A percentile compares a stretch with the other conserved stretches of the same genome.
Evolutionary conservation across 2,329 filamentous ascomycete genomes (phyloP).

Genomic region (Fusarium burgessii): DNA sequence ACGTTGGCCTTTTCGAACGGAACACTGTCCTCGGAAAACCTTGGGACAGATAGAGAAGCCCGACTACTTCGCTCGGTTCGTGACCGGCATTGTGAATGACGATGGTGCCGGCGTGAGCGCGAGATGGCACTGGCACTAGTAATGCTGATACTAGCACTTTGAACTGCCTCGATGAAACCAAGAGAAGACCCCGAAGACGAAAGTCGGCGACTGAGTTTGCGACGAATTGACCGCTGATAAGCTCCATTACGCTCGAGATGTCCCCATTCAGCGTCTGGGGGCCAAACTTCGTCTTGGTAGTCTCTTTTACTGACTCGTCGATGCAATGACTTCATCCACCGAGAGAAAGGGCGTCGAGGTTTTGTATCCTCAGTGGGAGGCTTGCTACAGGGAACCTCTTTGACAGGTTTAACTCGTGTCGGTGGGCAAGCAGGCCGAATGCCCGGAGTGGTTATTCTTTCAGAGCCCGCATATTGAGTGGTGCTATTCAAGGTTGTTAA

Average conservation of each 20-base stretch:
- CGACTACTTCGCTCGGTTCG: conserved; percentile 72
- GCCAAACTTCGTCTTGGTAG: conserved; percentile 48
- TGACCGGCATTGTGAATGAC: conserved; percentile 65
- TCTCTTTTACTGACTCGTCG: conserved; percentile 62
- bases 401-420: conserved; percentile 44
- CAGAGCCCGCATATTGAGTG: conserved; percentile 22
- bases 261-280: conserved; percentile 11
- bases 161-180: conserved; percentile 82
- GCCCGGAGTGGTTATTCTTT: neutral
- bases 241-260: conserved; percentile 7
- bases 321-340: conserved; percentile 79
- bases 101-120: conserved; percentile 66
- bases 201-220: conserved; percentile 58
- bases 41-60: conserved; percentile 69
- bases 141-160: conserved; percentile 83
- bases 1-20: conserved; percentile 67
- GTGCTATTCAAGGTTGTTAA: conserved; percentile 57
- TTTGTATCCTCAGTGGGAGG: conserved; percentile 21
- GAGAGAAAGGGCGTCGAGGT: conserved; percentile 68
- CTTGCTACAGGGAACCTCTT: conserved; percentile 19
- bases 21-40: conserved; percentile 73
- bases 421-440: conserved; percentile 33
- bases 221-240: conserved; percentile 12
- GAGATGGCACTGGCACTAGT: conserved; percentile 77
- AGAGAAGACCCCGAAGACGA: conserved; percentile 81